Percentiles rank a stretch among this genome's conserved stretches.
Conservation (phyloP, 2,329 filamentous ascomycete species). For the Nannizziopsis barbatae region DNA sequence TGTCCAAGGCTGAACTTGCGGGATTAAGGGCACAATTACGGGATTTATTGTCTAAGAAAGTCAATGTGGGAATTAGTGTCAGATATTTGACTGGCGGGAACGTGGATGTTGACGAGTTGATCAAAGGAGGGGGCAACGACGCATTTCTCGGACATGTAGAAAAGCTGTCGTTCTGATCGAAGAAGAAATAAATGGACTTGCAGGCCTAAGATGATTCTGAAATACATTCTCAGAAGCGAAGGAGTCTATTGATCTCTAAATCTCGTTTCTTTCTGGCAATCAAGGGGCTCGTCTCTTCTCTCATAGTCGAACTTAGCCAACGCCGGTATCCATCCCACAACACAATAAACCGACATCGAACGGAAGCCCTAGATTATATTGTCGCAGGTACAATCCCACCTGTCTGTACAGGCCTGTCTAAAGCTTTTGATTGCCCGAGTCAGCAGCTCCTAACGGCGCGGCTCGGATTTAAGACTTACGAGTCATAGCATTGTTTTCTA, state of each 20-base stretch:
- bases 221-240: too few species aligned
- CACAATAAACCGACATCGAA: not conserved
- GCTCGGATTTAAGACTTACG: not conserved
- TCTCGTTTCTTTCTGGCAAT: too few species aligned
- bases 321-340: too few species aligned
- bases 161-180: slow-evolving; percentile 30
- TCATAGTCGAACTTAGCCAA: too few species aligned
- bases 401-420: not conserved
- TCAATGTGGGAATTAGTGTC: slow-evolving; percentile 83
- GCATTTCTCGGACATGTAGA: slow-evolving; percentile 53
- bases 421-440: not conserved
- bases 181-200: too few species aligned
- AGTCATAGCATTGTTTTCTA: not conserved
- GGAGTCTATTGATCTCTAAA: too few species aligned
- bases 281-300: too few species aligned
- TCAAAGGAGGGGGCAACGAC: slow-evolving; percentile 54
- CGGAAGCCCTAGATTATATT: not conserved
- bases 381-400: slow-evolving; percentile 3
- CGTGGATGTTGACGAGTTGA: slow-evolving; percentile 66
- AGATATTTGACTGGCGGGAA: slow-evolving; percentile 70
- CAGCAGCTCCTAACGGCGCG: not conserved
- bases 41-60: slow-evolving; percentile 55
- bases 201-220: too few species aligned
- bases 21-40: slow-evolving; percentile 61
- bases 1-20: slow-evolving; percentile 64